phyloP scores from a whole-genome alignment of 2,329 filamentous ascomycete genomes.

The Pochonia chlamydosporia region DNA sequence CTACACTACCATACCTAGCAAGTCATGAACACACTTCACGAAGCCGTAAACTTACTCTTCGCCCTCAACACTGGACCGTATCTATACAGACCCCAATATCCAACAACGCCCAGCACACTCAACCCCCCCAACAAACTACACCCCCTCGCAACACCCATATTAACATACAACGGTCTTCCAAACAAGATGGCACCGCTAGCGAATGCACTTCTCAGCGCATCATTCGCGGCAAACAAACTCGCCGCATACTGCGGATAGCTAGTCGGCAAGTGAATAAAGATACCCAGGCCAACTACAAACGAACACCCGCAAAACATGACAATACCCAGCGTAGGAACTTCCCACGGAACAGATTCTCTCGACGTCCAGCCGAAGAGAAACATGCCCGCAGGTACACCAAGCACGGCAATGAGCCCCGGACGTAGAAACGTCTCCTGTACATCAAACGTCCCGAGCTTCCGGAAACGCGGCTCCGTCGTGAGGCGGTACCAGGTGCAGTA shows the following conservation, averaged over 20 bases:
- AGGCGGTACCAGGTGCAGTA: neutral
- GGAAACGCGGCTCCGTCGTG: neutral
- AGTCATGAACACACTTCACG: too few relatives aligned
- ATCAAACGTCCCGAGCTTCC: neutral
- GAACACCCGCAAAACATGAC: too few relatives aligned
- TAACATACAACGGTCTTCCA: slow-evolving; percentile 44
- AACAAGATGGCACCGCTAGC: slow-evolving; percentile 50
- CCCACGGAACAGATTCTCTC: neutral
- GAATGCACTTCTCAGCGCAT: slow-evolving; percentile 42
- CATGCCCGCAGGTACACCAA: neutral
- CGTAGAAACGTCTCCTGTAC: neutral
- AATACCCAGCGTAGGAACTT: neutral
- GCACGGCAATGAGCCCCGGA: neutral
- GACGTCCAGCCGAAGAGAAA: neutral
- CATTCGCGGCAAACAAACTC: slow-evolving; percentile 46
- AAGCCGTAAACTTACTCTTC: too few relatives aligned
- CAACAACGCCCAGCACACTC: slow-evolving; percentile 36
- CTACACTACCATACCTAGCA: too few relatives aligned
- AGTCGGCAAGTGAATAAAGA: slow-evolving; percentile 42
- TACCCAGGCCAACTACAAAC: slow-evolving; percentile 6
- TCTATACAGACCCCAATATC: too few relatives aligned
- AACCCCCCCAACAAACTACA: slow-evolving; percentile 45
- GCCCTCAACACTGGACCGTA: too few relatives aligned
- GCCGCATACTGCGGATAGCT: slow-evolving; percentile 35
- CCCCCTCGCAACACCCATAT: slow-evolving; percentile 46